Evolutionary conservation across 768 basidiomycete species (phyloP), one percentile per base, ranked within the genome.

Genomic region (Termitomyces sp.): DNA sequence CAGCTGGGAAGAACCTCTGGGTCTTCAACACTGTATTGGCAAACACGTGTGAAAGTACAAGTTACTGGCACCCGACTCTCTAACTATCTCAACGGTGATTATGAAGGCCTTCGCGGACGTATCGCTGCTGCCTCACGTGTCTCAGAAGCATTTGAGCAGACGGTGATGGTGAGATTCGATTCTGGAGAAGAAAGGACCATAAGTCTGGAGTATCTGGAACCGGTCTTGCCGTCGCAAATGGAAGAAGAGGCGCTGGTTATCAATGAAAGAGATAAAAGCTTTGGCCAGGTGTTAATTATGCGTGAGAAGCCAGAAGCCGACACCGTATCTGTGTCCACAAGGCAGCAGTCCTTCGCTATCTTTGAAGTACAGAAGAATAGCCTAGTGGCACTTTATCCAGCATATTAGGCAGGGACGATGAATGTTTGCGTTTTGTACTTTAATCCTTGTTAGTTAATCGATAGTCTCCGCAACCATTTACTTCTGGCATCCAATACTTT

Each of bases 161-260:
- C 66, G 8, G 64, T 58, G 16, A 63, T 60, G 68, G 59, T 74
- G 34, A 67, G 69, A 59, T 65, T 72, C 6, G 71, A 69, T 42
- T 66, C 68, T 33, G 71, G 69, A 24, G 70, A 70, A 31, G 70
- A 74, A 27, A 68, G 68, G 8, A 63, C 70, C 18, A 73, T 80
- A 22, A 75, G 77, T 22, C 70, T 76, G 59, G 68, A 66, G 46
- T 81, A 78, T 56, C 69, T 84, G 27, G 66, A 62, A 3, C 78
- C 81, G 5, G 67, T 80, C 8, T 67, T 60, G 15, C 81, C 82
- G 0, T 58, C 62, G 2, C 56, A 63, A 13, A 72, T 69, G 45
- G 78, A 75, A 8, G 79, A 86, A 45, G 76, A 75, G 41, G 86
- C 83, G 6, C 60, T 88, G 44, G 75, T 78, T 13, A 39, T 59